Conservation (phyloP, 352 stramenopile genomes). For the Phytopythium kandeliae region DNA sequence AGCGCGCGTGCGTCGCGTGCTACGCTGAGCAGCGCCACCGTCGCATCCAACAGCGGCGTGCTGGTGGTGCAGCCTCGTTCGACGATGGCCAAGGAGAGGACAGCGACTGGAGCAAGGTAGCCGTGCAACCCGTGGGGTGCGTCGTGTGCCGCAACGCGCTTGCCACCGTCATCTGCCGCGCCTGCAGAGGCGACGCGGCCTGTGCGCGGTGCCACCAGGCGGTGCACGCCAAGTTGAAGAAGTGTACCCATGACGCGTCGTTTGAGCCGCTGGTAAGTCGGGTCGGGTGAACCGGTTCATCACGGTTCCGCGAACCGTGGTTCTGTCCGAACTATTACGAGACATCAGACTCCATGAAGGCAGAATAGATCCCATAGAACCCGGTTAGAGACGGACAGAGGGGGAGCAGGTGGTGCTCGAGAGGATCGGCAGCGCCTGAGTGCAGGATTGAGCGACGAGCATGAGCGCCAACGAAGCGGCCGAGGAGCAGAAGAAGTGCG, state of each 20-base stretch:
- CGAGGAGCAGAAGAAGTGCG: slow-evolving; percentile 62
- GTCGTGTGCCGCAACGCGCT: slow-evolving; percentile 45
- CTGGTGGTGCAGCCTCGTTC: slow-evolving; percentile 7
- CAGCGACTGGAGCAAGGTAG: slow-evolving; percentile 50
- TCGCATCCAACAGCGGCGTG: not conserved
- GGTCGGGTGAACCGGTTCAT: not conserved
- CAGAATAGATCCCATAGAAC: too few relatives aligned
- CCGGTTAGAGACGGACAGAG: too few relatives aligned
- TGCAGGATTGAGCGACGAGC: not conserved
- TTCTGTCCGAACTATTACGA: not conserved
- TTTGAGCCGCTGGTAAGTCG: slow-evolving; percentile 24
- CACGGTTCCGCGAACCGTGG: not conserved
- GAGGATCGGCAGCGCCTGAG: slow-evolving; percentile 1
- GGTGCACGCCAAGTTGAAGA: slow-evolving; percentile 27
- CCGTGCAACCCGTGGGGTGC: slow-evolving; percentile 45
- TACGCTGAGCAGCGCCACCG: slow-evolving; percentile 27
- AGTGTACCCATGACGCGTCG: slow-evolving; percentile 1
- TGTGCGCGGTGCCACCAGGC: slow-evolving; percentile 43
- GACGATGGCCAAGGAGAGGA: slow-evolving; percentile 5
- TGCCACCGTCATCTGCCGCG: slow-evolving; percentile 41
- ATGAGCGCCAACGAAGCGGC: slow-evolving; percentile 45
- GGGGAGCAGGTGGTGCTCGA: not conserved
- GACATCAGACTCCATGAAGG: too few relatives aligned
- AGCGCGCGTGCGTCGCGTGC: slow-evolving; percentile 57
- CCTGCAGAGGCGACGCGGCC: slow-evolving; percentile 45